Base-by-base conservation (phyloP, 805 yeast species). In the Kuraishia cidri region DNA sequence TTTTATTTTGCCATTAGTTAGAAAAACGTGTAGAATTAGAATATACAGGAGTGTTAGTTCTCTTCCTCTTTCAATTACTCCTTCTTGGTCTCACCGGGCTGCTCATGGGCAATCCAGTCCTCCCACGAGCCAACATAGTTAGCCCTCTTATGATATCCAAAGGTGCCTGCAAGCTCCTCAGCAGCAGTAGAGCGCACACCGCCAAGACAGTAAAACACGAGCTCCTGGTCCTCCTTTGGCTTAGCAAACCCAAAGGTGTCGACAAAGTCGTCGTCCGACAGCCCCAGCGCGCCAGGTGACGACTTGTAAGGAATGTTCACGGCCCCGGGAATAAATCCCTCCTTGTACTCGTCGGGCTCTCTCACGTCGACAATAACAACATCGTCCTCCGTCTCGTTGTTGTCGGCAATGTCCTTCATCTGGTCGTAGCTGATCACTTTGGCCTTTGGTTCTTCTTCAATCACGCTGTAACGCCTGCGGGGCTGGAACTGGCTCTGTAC, bases 171-270 rank as follows among this genome's bases (percentile, higher is more conserved):
- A 50, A 90, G 66, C 50, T 85, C 94, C 52, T 86, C 95, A 27
- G 96, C 88, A 40, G 86, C 85, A 29, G 85, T 69, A 16, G 94
- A 80, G 64, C 98, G 77, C 30, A 87, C 82, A 36, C 98, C 98
- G 6, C 83, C 95, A 31, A 82, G 73, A 59, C 98, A 90, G 61
- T 88, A 88, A 59, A 90, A 88, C 26, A 90, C 72, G 50, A 90
- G 64, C 43, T 84, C 83, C 50, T 81, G 73, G 32, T 75, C 77
- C 30, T 62, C 56, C 5, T 60, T 45, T 3, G 98, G 98, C 62
- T 90, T 90, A 10, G 65, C 66, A 48, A 87, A 78, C 10, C 94
- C 90, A 60, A 88, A 86, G 30, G 73, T 65, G 24, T 81, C 83
- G 46, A 75, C 69, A 48, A 92, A 90, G 43, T 84, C 95, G 34